These are phyloP conservation scores for Angomonas deanei DNA, from an alignment of 208 protist species.

Conservation along the genomic window DNA sequence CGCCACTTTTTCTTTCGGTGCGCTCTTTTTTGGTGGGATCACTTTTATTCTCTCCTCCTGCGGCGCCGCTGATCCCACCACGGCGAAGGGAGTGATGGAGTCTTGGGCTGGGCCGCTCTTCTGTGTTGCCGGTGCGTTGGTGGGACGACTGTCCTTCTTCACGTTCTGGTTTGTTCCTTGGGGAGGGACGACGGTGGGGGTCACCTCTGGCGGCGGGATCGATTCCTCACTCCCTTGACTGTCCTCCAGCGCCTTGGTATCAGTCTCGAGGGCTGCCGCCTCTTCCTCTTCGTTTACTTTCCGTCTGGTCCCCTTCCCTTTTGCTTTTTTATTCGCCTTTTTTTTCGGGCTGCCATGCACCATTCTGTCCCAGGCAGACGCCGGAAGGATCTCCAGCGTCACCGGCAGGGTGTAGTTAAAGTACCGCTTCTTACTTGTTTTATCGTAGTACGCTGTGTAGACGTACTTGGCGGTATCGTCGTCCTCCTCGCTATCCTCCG, in stretches of 20 bases:
- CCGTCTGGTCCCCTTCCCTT: background rate
- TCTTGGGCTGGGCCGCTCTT: background rate
- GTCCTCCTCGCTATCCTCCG: slow-evolving; percentile 2
- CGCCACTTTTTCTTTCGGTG: background rate
- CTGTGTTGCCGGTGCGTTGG: background rate
- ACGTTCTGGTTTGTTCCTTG: too few relatives aligned
- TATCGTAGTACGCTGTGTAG: background rate
- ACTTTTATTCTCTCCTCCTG: background rate
- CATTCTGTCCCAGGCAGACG: background rate
- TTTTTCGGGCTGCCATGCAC: background rate
- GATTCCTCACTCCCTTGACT: background rate
- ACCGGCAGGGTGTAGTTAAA: slow-evolving; percentile 9
- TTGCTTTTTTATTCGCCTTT: background rate
- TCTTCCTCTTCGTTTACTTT: too few relatives aligned
- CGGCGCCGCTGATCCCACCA: background rate
- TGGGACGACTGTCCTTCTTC: background rate
- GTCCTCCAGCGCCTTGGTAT: background rate
- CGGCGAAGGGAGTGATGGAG: background rate
- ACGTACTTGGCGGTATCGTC: background rate
- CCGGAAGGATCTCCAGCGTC: slow-evolving; percentile 1
- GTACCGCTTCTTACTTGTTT: background rate
- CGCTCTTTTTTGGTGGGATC: background rate
- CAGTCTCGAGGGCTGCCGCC: background rate
- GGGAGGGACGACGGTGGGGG: background rate
- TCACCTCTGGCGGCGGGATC: background rate